These are phyloP conservation scores for Solanum appendiculatum DNA, from an alignment of 257 asterid genomes.

Conservation along the genomic window DNA sequence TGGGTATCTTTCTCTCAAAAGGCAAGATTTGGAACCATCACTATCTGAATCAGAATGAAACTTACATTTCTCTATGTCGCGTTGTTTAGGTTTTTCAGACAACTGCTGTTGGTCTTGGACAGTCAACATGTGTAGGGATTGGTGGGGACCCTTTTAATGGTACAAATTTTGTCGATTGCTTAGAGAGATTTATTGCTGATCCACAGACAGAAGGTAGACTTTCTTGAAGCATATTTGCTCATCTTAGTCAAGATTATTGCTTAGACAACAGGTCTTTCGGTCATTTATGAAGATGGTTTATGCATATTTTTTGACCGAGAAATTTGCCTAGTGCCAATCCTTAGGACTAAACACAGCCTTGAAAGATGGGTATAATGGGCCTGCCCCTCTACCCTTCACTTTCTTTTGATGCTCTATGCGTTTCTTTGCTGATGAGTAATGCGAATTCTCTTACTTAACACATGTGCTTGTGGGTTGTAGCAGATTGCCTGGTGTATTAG, in stretches of 20 bases:
- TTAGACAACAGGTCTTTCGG: background rate
- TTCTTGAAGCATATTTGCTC: background rate
- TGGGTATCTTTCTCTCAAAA: background rate
- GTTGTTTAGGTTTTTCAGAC: constrained; percentile 82
- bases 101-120: constrained; percentile 98
- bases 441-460: background rate
- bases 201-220: constrained; percentile 91
- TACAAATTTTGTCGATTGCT: constrained; percentile 93
- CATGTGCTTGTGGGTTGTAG: background rate
- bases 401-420: background rate
- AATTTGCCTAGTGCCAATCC: background rate
- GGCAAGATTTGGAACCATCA: background rate
- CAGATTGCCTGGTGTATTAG: background rate
- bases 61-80: background rate
- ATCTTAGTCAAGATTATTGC: background rate
- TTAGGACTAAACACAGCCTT: background rate
- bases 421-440: background rate
- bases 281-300: background rate
- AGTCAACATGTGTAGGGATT: constrained; percentile 92
- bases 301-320: background rate
- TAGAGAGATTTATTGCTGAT: constrained; percentile 76
- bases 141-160: constrained; percentile 99
- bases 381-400: background rate
- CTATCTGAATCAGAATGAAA: background rate
- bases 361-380: background rate